These are phyloP conservation scores for Gossypium schwendimanii DNA, from an alignment of 441 rosid genomes.

Conservation along the genomic window DNA sequence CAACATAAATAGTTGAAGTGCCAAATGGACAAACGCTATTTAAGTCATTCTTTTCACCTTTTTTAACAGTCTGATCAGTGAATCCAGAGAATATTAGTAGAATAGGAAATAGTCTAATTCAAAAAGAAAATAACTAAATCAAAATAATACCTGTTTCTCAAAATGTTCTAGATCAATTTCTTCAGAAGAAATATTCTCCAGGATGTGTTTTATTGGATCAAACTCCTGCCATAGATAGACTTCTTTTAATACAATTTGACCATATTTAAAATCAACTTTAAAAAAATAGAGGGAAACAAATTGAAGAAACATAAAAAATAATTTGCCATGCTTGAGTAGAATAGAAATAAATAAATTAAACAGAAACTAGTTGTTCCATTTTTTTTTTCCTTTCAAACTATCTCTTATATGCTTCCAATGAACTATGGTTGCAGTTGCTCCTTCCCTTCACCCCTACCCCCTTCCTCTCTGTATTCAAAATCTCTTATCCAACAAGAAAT, in stretches of 20 bases:
- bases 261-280: not conserved
- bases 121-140: not conserved
- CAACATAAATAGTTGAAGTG: not conserved
- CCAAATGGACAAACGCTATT: not conserved
- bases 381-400: not conserved
- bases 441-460: not conserved
- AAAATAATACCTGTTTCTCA: conserved; percentile 66
- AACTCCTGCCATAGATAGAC: conserved; percentile 26
- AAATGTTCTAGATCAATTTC: conserved; percentile 60
- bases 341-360: not conserved
- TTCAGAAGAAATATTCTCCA: conserved; percentile 68
- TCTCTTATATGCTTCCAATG: not conserved
- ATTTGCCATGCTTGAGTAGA: not conserved
- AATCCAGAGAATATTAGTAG: not conserved
- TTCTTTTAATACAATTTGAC: not conserved
- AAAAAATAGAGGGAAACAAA: not conserved
- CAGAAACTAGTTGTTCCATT: not conserved
- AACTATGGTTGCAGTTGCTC: not conserved
- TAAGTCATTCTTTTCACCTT: not conserved
- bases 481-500: not conserved
- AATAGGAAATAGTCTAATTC: not conserved
- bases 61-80: not conserved
- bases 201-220: conserved; percentile 55
- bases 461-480: not conserved
- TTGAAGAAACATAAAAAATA: not conserved